phyloP scores from a whole-genome alignment of 768 basidiomycete species.

The Goffeauzyma gilvescens region DNA sequence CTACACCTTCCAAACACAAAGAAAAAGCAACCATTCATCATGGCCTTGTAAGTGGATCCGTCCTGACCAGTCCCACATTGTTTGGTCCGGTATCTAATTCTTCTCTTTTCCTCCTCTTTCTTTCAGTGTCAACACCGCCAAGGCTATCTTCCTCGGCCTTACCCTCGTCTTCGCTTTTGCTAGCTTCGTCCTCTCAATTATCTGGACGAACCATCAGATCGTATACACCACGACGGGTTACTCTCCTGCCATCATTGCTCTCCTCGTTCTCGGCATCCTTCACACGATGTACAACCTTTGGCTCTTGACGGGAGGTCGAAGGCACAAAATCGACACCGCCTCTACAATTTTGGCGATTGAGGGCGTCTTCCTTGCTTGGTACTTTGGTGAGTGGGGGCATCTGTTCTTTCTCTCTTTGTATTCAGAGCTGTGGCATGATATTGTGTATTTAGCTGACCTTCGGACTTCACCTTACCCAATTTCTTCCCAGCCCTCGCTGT shows the following conservation, averaged over 20 bases:
- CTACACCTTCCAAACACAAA: too few relatives aligned
- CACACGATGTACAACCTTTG: constrained; percentile 10
- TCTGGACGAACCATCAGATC: constrained; percentile 10
- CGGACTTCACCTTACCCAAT: background rate
- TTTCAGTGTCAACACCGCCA: constrained; percentile 7
- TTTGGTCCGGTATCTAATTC: background rate
- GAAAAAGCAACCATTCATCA: too few relatives aligned
- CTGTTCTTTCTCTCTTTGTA: too few relatives aligned
- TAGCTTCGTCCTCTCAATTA: constrained; percentile 10
- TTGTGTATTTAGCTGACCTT: too few relatives aligned
- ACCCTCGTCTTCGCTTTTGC: constrained; percentile 8
- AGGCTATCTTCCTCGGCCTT: constrained; percentile 5
- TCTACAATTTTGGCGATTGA: constrained; percentile 5
- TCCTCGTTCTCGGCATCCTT: constrained; percentile 4
- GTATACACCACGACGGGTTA: constrained; percentile 2
- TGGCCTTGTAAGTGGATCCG: background rate
- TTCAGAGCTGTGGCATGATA: too few relatives aligned
- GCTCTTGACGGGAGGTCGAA: constrained; percentile 2
- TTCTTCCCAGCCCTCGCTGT: constrained; percentile 6
- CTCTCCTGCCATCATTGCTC: constrained; percentile 1
- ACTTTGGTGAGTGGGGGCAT: constrained; percentile 11
- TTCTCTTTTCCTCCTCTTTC: background rate
- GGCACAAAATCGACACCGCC: constrained; percentile 4
- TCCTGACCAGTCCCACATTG: background rate
- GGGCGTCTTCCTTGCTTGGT: constrained; percentile 5